These are phyloP conservation scores for Imleria badia DNA, from an alignment of 768 basidiomycete genomes.

Conservation along the genomic window DNA sequence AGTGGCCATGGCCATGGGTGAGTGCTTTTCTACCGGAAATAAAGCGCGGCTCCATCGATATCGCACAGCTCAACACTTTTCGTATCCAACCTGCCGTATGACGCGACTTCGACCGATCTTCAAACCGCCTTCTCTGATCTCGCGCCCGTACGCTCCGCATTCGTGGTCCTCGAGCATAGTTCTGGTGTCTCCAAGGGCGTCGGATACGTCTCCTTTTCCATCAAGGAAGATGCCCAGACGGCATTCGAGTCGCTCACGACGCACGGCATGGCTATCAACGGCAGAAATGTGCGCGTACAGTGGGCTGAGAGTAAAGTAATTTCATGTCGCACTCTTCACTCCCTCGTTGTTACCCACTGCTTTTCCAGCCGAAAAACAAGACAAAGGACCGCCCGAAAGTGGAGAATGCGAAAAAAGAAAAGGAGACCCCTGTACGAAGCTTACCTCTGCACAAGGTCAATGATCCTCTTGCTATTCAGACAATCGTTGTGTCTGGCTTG, in stretches of 20 bases:
- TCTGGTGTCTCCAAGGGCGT: slow-evolving; percentile 87
- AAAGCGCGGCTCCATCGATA: background rate
- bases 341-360: background rate
- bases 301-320: slow-evolving; percentile 81
- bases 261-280: slow-evolving; percentile 64
- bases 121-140: slow-evolving; percentile 94
- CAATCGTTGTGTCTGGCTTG: slow-evolving; percentile 74
- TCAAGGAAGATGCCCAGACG: slow-evolving; percentile 82
- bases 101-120: slow-evolving; percentile 86
- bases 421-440: slow-evolving; percentile 38
- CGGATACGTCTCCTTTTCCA: slow-evolving; percentile 91
- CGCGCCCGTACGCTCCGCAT: slow-evolving; percentile 91
- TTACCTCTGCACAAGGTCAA: slow-evolving; percentile 37
- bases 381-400: slow-evolving; percentile 33
- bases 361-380: slow-evolving; percentile 43
- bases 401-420: slow-evolving; percentile 35
- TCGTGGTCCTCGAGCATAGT: slow-evolving; percentile 82
- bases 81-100: slow-evolving; percentile 90
- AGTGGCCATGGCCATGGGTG: slow-evolving; percentile 22
- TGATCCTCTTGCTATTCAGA: slow-evolving; percentile 84
- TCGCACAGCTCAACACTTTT: slow-evolving; percentile 76
- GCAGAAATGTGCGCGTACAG: slow-evolving; percentile 68
- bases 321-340: background rate
- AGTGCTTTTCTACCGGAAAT: background rate
- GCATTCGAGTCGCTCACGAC: slow-evolving; percentile 64